Conservation (phyloP, 2,329 filamentous ascomycete genomes). For the Lachnellula subtilissima region DNA sequence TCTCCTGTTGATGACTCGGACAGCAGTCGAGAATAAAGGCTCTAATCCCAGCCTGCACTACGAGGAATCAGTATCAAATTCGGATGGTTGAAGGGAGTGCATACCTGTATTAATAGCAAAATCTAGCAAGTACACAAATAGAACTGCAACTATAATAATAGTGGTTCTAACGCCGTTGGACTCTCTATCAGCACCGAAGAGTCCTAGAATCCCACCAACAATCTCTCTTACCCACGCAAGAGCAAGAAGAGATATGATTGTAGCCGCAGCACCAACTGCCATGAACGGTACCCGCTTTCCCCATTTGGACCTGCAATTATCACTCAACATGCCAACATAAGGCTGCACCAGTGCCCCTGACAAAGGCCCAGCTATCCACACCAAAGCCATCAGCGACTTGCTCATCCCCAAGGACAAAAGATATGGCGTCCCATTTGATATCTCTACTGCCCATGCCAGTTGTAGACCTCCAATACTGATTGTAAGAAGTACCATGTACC, state of each 20-base stretch:
- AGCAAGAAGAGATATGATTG: conserved; percentile 61
- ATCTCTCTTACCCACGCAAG: conserved; percentile 72
- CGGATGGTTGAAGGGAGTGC: conserved; percentile 21
- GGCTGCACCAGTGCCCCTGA: conserved; percentile 77
- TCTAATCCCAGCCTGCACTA: conserved; percentile 83
- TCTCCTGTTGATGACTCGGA: conserved; percentile 79
- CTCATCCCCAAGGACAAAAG: conserved; percentile 74
- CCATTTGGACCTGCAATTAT: conserved; percentile 69
- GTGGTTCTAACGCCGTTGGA: conserved; percentile 58
- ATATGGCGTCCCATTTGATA: conserved; percentile 87
- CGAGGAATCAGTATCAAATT: conserved; percentile 8
- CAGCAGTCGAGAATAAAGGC: conserved; percentile 93
- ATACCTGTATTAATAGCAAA: conserved; percentile 89
- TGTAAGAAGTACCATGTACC: conserved; percentile 83
- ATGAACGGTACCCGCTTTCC: conserved; percentile 81
- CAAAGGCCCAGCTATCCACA: conserved; percentile 79
- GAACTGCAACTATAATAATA: conserved; percentile 73
- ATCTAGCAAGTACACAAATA: conserved; percentile 86
- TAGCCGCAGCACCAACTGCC: conserved; percentile 63
- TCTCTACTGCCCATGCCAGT: conserved; percentile 92
- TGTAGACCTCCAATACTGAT: conserved; percentile 84
- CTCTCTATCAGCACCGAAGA: conserved; percentile 67
- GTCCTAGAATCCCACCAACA: conserved; percentile 58
- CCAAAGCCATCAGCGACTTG: conserved; percentile 76
- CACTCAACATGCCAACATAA: conserved; percentile 76